A percentile compares a stretch with the other conserved stretches of the same genome.
Evolutionary conservation across 495 filamentous ascomycete species (phyloP).

Genomic region (Wilcoxina mikolae): DNA sequence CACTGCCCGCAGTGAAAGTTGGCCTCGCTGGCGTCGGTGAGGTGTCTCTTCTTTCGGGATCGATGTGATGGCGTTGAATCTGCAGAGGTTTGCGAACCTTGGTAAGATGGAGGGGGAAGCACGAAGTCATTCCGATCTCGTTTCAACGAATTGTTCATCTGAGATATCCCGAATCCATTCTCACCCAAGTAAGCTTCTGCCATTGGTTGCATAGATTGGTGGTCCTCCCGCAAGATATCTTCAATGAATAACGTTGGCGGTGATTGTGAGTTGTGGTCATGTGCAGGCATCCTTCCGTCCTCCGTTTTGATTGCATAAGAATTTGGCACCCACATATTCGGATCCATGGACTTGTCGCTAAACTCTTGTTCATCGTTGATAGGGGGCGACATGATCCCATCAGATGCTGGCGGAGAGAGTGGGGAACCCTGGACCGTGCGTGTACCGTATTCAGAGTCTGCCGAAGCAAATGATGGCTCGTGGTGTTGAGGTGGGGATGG

Average conservation of each 20-base stretch:
- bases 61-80: not conserved
- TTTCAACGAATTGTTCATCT: not conserved
- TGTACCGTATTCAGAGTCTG: constrained; percentile 15
- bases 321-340: constrained; percentile 16
- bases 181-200: constrained; percentile 21
- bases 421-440: constrained; percentile 11
- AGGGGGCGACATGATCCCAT: constrained; percentile 28
- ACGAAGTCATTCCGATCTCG: not conserved
- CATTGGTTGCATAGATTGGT: constrained; percentile 19
- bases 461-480: constrained; percentile 15
- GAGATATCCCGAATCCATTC: constrained; percentile 15
- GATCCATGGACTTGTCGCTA: constrained; percentile 21
- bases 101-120: not conserved
- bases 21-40: constrained; percentile 58
- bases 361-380: constrained; percentile 17
- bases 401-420: constrained; percentile 22
- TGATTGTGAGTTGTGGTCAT: constrained; percentile 11
- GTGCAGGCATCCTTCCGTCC: too few species aligned
- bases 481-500: constrained; percentile 25
- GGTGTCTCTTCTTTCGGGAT: constrained; percentile 34
- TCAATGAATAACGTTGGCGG: constrained; percentile 24
- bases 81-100: not conserved
- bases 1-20: constrained; percentile 65
- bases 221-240: constrained; percentile 22
- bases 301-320: constrained; percentile 1